These are phyloP conservation scores for Globisporangium nodosum DNA, from an alignment of 352 stramenopile species.

Conservation along the genomic window DNA sequence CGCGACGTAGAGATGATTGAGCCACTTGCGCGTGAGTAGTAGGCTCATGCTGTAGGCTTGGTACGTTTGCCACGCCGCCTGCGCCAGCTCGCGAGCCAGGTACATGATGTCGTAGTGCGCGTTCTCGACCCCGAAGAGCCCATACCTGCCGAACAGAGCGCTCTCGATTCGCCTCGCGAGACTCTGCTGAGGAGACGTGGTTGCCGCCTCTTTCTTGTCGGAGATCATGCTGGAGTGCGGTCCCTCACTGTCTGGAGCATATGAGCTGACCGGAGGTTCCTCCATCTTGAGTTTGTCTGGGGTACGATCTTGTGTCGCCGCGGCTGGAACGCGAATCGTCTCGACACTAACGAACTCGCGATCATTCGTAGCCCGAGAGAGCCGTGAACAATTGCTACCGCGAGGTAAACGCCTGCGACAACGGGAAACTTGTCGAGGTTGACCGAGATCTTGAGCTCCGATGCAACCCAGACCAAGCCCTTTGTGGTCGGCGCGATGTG, in stretches of 20 bases:
- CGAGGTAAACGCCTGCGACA: conserved; percentile 1
- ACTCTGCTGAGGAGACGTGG: too few relatives aligned
- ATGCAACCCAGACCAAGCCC: too few relatives aligned
- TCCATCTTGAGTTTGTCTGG: too few relatives aligned
- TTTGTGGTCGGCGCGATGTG: not conserved
- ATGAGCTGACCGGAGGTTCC: not conserved
- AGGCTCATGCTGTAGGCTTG: conserved; percentile 20
- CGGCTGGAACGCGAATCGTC: not conserved
- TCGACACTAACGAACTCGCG: not conserved
- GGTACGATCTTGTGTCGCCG: not conserved
- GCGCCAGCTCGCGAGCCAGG: conserved; percentile 15
- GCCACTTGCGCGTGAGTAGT: conserved; percentile 4
- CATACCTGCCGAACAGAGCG: conserved; percentile 2
- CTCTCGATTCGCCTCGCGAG: not conserved
- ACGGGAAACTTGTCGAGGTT: not conserved
- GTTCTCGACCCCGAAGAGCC: conserved; percentile 18
- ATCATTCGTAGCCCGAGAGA: not conserved
- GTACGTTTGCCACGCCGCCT: conserved; percentile 20
- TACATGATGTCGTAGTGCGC: conserved; percentile 17
- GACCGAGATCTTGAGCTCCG: conserved; percentile 3
- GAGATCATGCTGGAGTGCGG: not conserved
- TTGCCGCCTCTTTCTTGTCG: too few relatives aligned
- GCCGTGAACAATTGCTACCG: not conserved
- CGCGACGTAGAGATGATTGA: conserved; percentile 15
- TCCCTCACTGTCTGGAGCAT: not conserved